Evolutionary conservation across 208 protist genomes (phyloP), one percentile per base, ranked within the genome.

Genomic region (Acanthamoeba rhysodes): DNA sequence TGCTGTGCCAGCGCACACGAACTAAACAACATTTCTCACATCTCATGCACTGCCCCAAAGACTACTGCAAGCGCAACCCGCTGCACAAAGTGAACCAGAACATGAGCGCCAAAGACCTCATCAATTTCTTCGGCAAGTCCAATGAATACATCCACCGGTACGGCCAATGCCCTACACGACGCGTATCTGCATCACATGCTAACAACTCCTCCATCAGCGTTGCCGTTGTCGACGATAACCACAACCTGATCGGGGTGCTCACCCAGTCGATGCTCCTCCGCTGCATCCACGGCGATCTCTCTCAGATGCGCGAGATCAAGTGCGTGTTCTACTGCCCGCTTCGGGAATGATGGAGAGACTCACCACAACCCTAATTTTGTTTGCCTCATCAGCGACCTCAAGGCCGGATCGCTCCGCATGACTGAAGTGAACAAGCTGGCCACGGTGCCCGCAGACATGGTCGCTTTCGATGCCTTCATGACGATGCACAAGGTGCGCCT

Each of bases 61-160:
- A 87, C 45, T 87, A 29, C 78, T 53, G 78, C 24, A 53, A 87
- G 45, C 78, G 78, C 78, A 87, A 87, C 37, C 78, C 78, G 45
- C 78, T 59, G 24, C 78, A 87, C n/a, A 87, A 62, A 45, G 78
- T 87, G 45, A 87, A 87, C 50, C 37, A 37, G 22, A 87, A 59
- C 27, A 87, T 87, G 78, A 62, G 16, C 78, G 4, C 59, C 41
- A 87, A 87, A 37, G 78, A 87, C 48, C 37, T 87, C 41, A 62
- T 87, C 78, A 0, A 29, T 24, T 87, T 87, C 45, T 87, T 87
- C 45, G 78, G 78, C 48, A 87, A 87, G 45, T 24, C 78, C 22
- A 53, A 87, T 7, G 78, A 87, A 45, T 62, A 62, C 78, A 53
- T 87, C 4, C 78, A 87, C 78, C 20, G 78, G 50, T 80, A 27